These are phyloP conservation scores for Suillus ampliporus DNA, from an alignment of 768 basidiomycete species.

Conservation along the genomic window DNA sequence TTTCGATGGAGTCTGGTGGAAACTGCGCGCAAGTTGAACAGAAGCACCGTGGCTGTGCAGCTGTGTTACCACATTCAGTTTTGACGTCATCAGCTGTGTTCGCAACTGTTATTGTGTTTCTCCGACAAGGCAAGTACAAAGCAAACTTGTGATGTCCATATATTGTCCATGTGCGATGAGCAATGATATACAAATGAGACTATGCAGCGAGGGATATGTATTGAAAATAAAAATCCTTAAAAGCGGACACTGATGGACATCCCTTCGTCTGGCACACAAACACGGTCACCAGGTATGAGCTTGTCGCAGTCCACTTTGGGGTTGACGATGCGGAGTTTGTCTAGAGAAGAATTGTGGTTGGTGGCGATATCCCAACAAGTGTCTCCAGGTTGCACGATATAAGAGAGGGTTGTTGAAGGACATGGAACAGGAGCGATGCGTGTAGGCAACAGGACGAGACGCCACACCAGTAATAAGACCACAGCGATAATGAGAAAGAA, in stretches of 20 bases:
- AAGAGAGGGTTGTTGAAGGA: slow-evolving; percentile 44
- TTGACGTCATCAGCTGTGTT: slow-evolving; percentile 20
- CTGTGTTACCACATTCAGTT: slow-evolving; percentile 8
- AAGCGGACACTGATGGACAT: slow-evolving; percentile 39
- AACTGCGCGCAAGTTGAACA: slow-evolving; percentile 30
- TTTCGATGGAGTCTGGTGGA: slow-evolving; percentile 7
- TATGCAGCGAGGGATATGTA: slow-evolving; percentile 5
- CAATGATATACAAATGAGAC: slow-evolving; percentile 25
- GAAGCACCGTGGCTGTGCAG: slow-evolving; percentile 26
- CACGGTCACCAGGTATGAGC: slow-evolving; percentile 61
- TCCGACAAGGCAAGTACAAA: background rate
- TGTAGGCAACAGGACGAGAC: slow-evolving; percentile 52
- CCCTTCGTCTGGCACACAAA: slow-evolving; percentile 60
- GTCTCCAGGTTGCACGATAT: slow-evolving; percentile 62
- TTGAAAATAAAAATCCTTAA: slow-evolving; percentile 14
- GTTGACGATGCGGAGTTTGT: slow-evolving; percentile 58
- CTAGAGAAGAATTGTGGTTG: slow-evolving; percentile 53
- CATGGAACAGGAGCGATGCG: slow-evolving; percentile 30
- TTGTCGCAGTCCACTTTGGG: slow-evolving; percentile 58
- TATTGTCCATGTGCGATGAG: slow-evolving; percentile 15
- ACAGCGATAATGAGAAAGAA: slow-evolving; percentile 76
- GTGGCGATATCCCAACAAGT: slow-evolving; percentile 69
- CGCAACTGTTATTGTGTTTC: no score
- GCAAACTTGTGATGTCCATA: slow-evolving; percentile 1
- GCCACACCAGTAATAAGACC: slow-evolving; percentile 66